Evolutionary conservation across 1,284 basidiomycete genomes (phyloP).

Genomic region (Ustilago cynodontis): DNA sequence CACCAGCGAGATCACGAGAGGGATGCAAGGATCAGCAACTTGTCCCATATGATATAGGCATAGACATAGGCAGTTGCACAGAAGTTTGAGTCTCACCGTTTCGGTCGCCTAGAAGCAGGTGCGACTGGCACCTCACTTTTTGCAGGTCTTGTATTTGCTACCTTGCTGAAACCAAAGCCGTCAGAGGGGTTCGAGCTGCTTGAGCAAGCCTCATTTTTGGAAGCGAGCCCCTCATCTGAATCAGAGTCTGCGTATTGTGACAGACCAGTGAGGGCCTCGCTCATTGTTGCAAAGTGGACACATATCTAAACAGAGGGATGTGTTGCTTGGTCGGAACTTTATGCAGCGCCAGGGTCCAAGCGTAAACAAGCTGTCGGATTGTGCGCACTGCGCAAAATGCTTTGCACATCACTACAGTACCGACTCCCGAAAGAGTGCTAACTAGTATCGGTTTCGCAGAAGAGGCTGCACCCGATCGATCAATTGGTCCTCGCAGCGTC

Average conservation of each 20-base stretch:
- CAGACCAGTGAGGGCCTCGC: slow-evolving; percentile 19
- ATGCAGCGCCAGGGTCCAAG: slow-evolving; percentile 10
- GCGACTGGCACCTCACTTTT: not conserved
- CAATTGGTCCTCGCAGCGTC: not conserved
- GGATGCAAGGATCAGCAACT: not conserved
- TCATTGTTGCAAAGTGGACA: slow-evolving; percentile 15
- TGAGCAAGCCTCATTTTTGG: not conserved
- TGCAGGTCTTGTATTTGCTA: not conserved
- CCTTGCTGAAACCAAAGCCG: not conserved
- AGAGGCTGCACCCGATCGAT: slow-evolving; percentile 15
- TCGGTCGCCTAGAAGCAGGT: not conserved
- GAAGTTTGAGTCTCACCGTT: not conserved
- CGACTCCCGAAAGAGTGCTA: slow-evolving; percentile 7
- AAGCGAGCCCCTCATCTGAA: not conserved
- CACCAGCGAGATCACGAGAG: no score
- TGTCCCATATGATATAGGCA: no score
- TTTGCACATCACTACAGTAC: not conserved
- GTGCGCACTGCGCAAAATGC: not conserved
- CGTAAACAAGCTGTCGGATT: slow-evolving; percentile 13
- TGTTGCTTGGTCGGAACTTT: not conserved
- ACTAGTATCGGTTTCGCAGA: not conserved
- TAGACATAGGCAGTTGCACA: not conserved
- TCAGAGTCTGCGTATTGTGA: slow-evolving; percentile 33
- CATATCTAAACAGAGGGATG: not conserved
- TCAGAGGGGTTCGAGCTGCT: not conserved